Base-by-base conservation (phyloP, 306 rosid genomes). In the Chamaecrista fasciculata region DNA sequence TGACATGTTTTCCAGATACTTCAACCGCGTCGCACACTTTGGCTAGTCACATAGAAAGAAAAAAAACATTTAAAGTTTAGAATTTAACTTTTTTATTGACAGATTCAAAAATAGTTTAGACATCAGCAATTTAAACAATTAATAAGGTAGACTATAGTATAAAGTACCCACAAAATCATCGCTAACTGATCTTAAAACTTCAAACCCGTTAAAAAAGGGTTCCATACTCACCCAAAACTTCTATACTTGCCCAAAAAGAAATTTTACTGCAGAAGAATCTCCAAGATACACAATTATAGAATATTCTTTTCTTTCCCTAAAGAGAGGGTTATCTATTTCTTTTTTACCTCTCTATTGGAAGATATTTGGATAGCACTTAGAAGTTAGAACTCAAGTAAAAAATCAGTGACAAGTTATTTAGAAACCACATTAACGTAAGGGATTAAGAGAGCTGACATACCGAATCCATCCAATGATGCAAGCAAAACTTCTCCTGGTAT, bases 391-490 rank as follows among this genome's bases (percentile, higher is more conserved):
- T 60, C 66, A 72, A 57, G 52, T 46, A 65, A 16, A 62, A 56
- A 39, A 24, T 24, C 36, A 59, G 56, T 19, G 2, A 50, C 36
- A 50, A 23, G 69, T 49, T 70, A 42, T 61, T 48, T n/a, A n/a
- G 43, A 33, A 52, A 34, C 31, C 47, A 15, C 28, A 18, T 9
- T 70, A 51, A 51, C 28, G 26, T 33, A 59, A 29, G 58, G 52
- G 31, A 70, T 43, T 46, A 70, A 46, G 33, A 60, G 70, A 72
- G 68, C 8, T 59, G 69, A 82, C 96, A 75, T 63, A 92, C 98
- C 76, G 75, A 92, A 92, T 83, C 96, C 98, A 80, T 89, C 98
- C 83, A 93, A 78, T n/a, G 98, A 89, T 40, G 98, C 98, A 59
- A 93, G 96, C 68, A 86, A 55, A 74, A 93, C 82, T 84, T 93